These are phyloP conservation scores for Trametes gibbosa DNA, from an alignment of 768 basidiomycete genomes.

Conservation along the genomic window DNA sequence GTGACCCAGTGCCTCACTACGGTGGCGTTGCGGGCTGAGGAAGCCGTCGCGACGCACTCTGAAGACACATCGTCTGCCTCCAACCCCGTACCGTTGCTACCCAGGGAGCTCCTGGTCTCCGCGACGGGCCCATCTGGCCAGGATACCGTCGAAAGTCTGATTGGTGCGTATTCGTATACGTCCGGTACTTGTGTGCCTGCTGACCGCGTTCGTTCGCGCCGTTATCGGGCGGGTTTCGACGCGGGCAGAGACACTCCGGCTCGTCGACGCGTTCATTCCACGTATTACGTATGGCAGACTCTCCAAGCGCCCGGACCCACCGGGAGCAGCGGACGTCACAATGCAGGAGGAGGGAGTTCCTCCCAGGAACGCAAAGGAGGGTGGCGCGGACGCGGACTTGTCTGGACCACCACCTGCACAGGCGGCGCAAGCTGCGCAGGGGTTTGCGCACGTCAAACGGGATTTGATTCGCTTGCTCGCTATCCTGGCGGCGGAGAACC, in stretches of 20 bases:
- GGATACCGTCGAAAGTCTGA: slow-evolving; percentile 22
- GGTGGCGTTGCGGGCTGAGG: slow-evolving; percentile 54
- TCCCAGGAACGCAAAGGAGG: not conserved
- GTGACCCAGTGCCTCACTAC: slow-evolving; percentile 74
- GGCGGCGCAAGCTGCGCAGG: slow-evolving; percentile 38
- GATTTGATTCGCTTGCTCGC: slow-evolving; percentile 90
- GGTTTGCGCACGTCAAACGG: slow-evolving; percentile 82
- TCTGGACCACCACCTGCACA: not conserved
- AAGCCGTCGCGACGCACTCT: slow-evolving; percentile 26
- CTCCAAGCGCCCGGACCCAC: slow-evolving; percentile 30
- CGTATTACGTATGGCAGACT: slow-evolving; percentile 79
- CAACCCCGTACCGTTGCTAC: not conserved
- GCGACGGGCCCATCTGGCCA: slow-evolving; percentile 13
- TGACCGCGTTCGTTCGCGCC: slow-evolving; percentile 1
- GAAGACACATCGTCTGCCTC: not conserved
- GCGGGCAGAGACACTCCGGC: slow-evolving; percentile 60
- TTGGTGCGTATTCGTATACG: slow-evolving; percentile 19
- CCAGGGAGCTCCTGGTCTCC: slow-evolving; percentile 8
- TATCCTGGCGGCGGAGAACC: slow-evolving; percentile 63
- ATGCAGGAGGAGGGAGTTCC: not conserved
- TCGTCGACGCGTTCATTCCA: slow-evolving; percentile 81
- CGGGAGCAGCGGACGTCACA: not conserved
- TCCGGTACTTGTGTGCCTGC: not conserved
- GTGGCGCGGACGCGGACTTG: not conserved
- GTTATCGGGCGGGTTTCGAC: not conserved